Evolutionary conservation across 805 yeast species (phyloP).

Genomic region (Kodamaea leandrae): DNA sequence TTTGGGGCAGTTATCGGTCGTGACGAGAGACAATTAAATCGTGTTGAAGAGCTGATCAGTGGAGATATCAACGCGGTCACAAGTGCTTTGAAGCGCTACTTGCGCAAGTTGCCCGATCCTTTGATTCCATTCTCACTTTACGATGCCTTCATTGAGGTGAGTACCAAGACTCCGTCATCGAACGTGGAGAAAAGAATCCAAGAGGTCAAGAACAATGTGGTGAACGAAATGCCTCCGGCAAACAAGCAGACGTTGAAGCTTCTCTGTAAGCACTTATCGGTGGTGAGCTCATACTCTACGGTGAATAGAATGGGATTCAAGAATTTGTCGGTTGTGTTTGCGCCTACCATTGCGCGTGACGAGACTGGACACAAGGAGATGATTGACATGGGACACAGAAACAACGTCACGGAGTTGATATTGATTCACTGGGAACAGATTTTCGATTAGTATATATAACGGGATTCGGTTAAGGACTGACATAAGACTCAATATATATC

Average conservation of each 20-base stretch:
- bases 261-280: conserved; percentile 62
- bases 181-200: conserved; percentile 31
- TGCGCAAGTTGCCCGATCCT: conserved; percentile 82
- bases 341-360: conserved; percentile 87
- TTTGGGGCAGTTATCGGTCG: conserved; percentile 29
- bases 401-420: conserved; percentile 73
- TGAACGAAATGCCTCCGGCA: conserved; percentile 60
- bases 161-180: conserved; percentile 30
- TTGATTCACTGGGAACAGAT: conserved; percentile 46
- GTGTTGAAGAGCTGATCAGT: conserved; percentile 35
- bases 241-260: conserved; percentile 57
- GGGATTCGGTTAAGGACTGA: background rate
- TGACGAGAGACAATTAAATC: conserved; percentile 5
- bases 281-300: conserved; percentile 51
- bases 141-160: conserved; percentile 59
- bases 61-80: conserved; percentile 87
- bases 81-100: conserved; percentile 80
- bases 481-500: no score
- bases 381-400: conserved; percentile 77
- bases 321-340: conserved; percentile 88
- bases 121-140: conserved; percentile 70
- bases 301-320: conserved; percentile 78
- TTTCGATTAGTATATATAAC: conserved; percentile 19
- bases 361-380: conserved; percentile 77
- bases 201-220: conserved; percentile 42